Conservation (phyloP, 495 filamentous ascomycete genomes). For the Recurvomyces mirabilis region DNA sequence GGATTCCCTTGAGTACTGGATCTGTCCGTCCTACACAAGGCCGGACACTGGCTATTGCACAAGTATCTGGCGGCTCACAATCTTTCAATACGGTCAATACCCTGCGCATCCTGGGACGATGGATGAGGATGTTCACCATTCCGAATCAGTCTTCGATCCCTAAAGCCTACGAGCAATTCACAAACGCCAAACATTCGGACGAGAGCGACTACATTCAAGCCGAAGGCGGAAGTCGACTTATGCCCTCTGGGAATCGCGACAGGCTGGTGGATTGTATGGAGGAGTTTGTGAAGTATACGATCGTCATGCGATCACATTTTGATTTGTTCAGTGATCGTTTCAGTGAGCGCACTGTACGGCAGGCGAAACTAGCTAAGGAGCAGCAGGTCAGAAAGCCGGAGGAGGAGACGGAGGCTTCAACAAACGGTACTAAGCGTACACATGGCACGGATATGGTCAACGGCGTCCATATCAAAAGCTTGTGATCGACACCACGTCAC, state of each 20-base stretch:
- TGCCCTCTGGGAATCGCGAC: slow-evolving; percentile 52
- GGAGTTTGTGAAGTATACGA: slow-evolving; percentile 65
- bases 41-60: slow-evolving; percentile 52
- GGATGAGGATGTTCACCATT: slow-evolving; percentile 72
- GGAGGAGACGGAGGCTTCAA: not conserved
- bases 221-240: slow-evolving; percentile 43
- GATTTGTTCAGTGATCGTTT: slow-evolving; percentile 54
- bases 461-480: not conserved
- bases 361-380: slow-evolving; percentile 27
- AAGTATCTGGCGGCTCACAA: slow-evolving; percentile 57
- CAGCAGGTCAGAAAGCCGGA: not conserved
- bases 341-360: slow-evolving; percentile 45
- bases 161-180: slow-evolving; percentile 54
- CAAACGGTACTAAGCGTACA: not conserved
- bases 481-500: too few relatives aligned
- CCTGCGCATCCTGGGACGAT: slow-evolving; percentile 55
- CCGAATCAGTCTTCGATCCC: slow-evolving; percentile 60
- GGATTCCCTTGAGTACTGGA: slow-evolving; percentile 55
- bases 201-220: slow-evolving; percentile 7
- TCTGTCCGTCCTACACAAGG: slow-evolving; percentile 59
- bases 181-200: slow-evolving; percentile 35
- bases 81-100: slow-evolving; percentile 68
- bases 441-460: not conserved
- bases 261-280: slow-evolving; percentile 67
- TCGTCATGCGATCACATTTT: slow-evolving; percentile 52